Conservation (phyloP, 441 rosid species). For the Adansonia madagascariensis region DNA sequence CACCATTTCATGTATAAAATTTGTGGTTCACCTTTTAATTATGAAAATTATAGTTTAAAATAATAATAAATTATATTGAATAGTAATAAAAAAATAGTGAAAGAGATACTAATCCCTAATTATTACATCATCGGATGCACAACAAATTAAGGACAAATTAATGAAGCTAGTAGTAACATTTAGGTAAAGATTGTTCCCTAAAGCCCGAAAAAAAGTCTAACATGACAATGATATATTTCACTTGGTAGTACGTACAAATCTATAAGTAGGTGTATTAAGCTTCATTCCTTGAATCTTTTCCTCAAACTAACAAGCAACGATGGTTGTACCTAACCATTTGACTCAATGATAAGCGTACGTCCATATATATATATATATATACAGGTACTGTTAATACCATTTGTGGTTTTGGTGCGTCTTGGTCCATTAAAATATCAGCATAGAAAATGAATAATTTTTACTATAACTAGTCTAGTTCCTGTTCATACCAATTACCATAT, state of each 20-base stretch:
- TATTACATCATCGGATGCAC: background rate
- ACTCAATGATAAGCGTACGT: too few relatives aligned
- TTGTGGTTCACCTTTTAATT: too few relatives aligned
- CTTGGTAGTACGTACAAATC: background rate
- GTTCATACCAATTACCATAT: background rate
- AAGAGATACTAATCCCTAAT: too few relatives aligned
- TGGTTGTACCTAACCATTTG: too few relatives aligned
- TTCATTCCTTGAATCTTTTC: background rate
- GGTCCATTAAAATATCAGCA: slow-evolving; percentile 8
- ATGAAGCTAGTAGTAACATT: background rate
- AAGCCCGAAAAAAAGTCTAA: background rate
- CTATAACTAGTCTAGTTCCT: background rate
- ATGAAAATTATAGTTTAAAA: background rate
- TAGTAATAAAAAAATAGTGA: too few relatives aligned
- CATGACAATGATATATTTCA: background rate
- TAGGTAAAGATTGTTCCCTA: background rate
- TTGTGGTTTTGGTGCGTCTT: background rate
- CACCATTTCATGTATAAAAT: too few relatives aligned
- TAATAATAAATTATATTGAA: too few relatives aligned
- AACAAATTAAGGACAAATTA: background rate
- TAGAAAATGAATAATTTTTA: background rate
- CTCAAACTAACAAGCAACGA: background rate
- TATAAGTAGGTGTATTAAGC: background rate
- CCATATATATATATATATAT: too few relatives aligned
- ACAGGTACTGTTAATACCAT: background rate